Base-by-base conservation (phyloP, 2,329 filamentous ascomycete species). In the Aspergillus oerlinghausenensis region DNA sequence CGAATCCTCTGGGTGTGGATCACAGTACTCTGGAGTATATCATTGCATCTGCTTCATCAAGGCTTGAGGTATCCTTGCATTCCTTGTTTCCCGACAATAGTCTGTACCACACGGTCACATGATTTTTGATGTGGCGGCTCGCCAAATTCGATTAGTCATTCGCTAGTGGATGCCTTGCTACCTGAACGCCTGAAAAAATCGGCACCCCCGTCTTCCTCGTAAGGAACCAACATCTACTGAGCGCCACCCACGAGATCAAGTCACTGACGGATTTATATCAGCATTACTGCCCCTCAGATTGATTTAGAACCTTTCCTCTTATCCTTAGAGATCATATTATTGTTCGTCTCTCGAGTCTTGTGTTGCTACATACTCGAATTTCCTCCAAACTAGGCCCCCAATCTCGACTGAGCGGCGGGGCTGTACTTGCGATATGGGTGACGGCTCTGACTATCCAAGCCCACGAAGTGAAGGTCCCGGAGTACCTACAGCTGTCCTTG, bases 401-500 rank as follows among this genome's bases (percentile, higher is more conserved):
- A 60, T 63, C 63, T 59, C 60, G 63, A 62, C 62, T 67, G 54
- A 65, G 66, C 66, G 65, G 66, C 69, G 68, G 67, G 66, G 60
- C 64, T 61, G 56, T 63, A 61, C 63, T 61, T 65, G 52, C 68
- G 69, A 71, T 68, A 75, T 75, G 73, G 71, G 70, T 62, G 72
- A 73, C 68, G 71, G 71, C 51, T 70, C 71, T 70, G 72, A 74
- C 66, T 75, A 75, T 66, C 73, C 73, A 62, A 75, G 72, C 65
- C 73, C 73, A 64, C 67, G 72, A 75, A 75, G 73, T 65, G 73
- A 75, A 74, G 72, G 70, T 67, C 65, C 70, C 29, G 66, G 67
- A 58, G 71, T 67, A 51, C 68, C 69, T 48, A 66, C 70, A 54
- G 67, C 70, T 54, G 65, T 71, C 53, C 69, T 75, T 47, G 70